These are phyloP conservation scores for Fraxinus cuspidata DNA, from an alignment of 257 asterid species.

Conservation along the genomic window DNA sequence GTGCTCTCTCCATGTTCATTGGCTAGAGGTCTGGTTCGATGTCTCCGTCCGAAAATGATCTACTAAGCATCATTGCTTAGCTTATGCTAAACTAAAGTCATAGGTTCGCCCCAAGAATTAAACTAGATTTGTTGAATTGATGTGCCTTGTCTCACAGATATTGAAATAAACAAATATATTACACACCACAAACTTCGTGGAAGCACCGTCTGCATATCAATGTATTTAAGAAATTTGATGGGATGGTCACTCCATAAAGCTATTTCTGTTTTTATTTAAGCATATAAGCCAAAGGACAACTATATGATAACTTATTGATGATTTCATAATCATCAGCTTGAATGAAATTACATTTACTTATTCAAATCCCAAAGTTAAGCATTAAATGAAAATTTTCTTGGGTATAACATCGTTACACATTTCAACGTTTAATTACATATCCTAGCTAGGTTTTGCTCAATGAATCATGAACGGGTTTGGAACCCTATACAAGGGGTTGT, in stretches of 20 bases:
- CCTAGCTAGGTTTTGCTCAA: neutral
- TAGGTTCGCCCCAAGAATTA: too few species aligned
- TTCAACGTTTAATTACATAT: neutral
- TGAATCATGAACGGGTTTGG: neutral
- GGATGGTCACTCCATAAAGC: constrained; percentile 5
- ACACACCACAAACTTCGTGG: constrained; percentile 31
- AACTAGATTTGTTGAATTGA: too few species aligned
- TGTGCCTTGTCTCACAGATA: too few species aligned
- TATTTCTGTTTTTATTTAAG: constrained; percentile 10
- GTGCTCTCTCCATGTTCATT: too few species aligned
- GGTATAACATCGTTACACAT: neutral
- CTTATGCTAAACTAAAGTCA: too few species aligned
- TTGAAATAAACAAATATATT: too few species aligned
- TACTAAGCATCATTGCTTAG: too few species aligned
- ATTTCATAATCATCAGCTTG: neutral
- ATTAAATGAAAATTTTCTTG: neutral
- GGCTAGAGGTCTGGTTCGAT: too few species aligned
- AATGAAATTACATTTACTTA: neutral
- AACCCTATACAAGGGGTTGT: neutral
- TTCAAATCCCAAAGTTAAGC: neutral
- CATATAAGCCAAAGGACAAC: constrained; percentile 4
- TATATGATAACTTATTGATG: neutral
- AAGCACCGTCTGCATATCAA: constrained; percentile 12
- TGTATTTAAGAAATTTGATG: neutral
- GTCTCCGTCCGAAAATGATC: too few species aligned